Base-by-base conservation (phyloP, 163 green algal genomes). In the Chlorella variabilis region DNA sequence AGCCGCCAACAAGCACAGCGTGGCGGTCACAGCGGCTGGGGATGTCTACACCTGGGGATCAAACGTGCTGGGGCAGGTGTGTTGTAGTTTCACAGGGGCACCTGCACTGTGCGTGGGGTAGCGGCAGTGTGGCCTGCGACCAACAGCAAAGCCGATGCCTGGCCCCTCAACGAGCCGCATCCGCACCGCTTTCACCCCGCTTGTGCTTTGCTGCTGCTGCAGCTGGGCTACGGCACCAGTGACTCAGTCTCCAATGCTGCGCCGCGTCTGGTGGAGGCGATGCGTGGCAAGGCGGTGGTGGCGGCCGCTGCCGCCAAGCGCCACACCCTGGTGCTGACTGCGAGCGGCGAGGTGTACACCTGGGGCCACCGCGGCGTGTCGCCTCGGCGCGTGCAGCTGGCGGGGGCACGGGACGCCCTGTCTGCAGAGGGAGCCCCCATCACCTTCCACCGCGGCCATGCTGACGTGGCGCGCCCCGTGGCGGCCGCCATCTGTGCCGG, bases 181-280 rank as follows among this genome's bases (percentile, higher is more conserved):
- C n/a, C n/a, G n/a, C n/a, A n/a, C n/a, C n/a, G n/a, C n/a, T n/a
- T n/a, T n/a, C n/a, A n/a, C n/a, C n/a, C n/a, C n/a, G n/a, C n/a
- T n/a, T n/a, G n/a, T n/a, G n/a, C n/a, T n/a, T n/a, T n/a, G n/a
- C n/a, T n/a, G n/a, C n/a, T n/a, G n/a, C 66, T 34, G 21, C 95
- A 98, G 91, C 88, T 98, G 77, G 96, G 96, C 6, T 98, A 98
- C 77, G 95, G 94, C 84, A 98, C 90, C 23, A 88, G 75, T 23
- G 94, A 96, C 82, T 94, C 88, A 23, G 78, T 58, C 38, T 94
- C 85, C 69, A 97, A 94, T 83, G 84, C 89, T 6, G 85, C 85
- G 6, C 95, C 95, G 0, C 89, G 94, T 23, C 33, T 96, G 20
- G 95, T 98, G 27, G 95, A 98, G 54, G 87, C 90, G 0, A 83